These are phyloP conservation scores for Cutaneotrichosporon dermatis DNA, from an alignment of 1,284 basidiomycete species.

Conservation along the genomic window DNA sequence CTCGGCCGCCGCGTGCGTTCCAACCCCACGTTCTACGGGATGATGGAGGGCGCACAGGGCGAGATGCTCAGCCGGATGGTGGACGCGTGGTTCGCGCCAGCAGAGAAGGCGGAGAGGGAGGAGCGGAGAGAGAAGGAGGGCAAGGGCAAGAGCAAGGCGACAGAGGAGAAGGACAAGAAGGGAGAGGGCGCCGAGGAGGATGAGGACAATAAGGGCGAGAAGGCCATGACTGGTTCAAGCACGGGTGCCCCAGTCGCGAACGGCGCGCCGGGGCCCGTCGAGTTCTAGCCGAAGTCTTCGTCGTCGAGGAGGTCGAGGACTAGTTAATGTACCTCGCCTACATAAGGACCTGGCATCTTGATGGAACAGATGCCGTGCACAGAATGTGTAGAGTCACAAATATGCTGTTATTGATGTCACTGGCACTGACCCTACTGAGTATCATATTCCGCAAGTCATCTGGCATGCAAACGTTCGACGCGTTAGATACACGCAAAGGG, in stretches of 20 bases:
- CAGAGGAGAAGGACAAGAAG: neutral
- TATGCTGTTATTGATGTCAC: too few relatives aligned
- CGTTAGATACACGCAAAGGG: too few relatives aligned
- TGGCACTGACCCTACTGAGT: too few relatives aligned
- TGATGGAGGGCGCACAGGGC: constrained; percentile 50
- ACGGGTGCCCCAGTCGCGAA: neutral
- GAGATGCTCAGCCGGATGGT: constrained; percentile 65
- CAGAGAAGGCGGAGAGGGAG: neutral
- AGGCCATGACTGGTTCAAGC: too few relatives aligned
- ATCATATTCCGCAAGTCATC: too few relatives aligned
- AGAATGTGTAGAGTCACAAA: too few relatives aligned
- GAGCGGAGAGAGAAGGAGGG: neutral
- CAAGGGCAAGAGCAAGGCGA: neutral
- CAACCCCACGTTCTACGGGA: constrained; percentile 86
- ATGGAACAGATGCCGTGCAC: too few relatives aligned
- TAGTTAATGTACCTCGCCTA: neutral
- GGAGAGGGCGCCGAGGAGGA: too few relatives aligned
- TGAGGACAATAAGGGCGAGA: too few relatives aligned
- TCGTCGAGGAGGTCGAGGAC: neutral
- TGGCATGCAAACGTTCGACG: too few relatives aligned
- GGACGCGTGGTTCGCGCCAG: constrained; percentile 51
- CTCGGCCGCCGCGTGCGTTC: constrained; percentile 64
- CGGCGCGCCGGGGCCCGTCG: neutral
- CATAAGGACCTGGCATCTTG: too few relatives aligned
- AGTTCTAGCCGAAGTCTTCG: neutral